phyloP scores from a whole-genome alignment of 2,329 filamentous ascomycete species.

The Xylariaceae sp. region DNA sequence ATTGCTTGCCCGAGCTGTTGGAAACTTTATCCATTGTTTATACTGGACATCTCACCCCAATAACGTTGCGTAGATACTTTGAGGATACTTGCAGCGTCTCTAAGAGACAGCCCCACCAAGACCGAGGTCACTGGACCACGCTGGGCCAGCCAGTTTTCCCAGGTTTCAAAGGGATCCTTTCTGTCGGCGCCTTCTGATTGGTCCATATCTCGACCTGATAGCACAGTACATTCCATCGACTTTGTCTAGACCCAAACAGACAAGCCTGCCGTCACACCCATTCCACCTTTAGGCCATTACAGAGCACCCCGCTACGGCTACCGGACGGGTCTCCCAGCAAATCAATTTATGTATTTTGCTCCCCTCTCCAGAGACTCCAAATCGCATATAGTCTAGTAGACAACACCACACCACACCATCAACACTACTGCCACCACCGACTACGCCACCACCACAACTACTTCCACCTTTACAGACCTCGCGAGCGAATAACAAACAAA shows the following conservation, averaged over 20 bases:
- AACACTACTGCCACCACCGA: slow-evolving; percentile 13
- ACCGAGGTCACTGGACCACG: slow-evolving; percentile 19
- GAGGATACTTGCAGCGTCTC: too few relatives aligned
- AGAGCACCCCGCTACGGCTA: slow-evolving; percentile 20
- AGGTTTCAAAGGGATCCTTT: slow-evolving; percentile 3
- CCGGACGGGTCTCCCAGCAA: slow-evolving; percentile 22
- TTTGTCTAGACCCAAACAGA: slow-evolving; percentile 6
- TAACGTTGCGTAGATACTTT: too few relatives aligned
- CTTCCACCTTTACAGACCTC: not conserved
- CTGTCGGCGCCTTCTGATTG: slow-evolving; percentile 9
- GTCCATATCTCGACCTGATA: slow-evolving; percentile 3
- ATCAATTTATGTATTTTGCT: slow-evolving; percentile 22
- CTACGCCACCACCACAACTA: slow-evolving; percentile 3
- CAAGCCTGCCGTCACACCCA: slow-evolving; percentile 6
- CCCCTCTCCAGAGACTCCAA: slow-evolving; percentile 24
- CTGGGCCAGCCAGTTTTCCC: not conserved
- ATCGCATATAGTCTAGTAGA: not conserved
- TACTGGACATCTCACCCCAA: too few relatives aligned
- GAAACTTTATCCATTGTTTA: too few relatives aligned
- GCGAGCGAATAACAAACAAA: not conserved
- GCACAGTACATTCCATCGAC: slow-evolving; percentile 6
- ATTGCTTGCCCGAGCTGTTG: too few relatives aligned
- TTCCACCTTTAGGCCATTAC: slow-evolving; percentile 4
- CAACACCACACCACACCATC: slow-evolving; percentile 10
- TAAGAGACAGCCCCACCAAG: not conserved